A percentile compares a stretch with the other conserved stretches of the same genome.
phyloP scores from a whole-genome alignment of 2,329 filamentous ascomycete species.

The Aspergillus udagawae region DNA sequence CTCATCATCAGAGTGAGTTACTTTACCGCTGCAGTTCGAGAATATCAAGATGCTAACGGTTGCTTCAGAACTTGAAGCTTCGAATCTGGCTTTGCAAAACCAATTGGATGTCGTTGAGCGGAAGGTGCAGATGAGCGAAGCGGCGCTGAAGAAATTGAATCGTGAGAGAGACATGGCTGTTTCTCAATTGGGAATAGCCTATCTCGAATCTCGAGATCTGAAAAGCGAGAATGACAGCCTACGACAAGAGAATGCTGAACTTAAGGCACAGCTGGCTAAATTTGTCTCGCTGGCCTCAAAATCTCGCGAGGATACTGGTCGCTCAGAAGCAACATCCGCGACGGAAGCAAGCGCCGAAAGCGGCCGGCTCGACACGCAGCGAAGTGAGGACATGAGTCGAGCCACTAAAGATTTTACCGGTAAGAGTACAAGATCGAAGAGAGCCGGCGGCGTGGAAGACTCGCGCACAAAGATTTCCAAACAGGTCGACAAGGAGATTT shows the following conservation, averaged over 20 bases:
- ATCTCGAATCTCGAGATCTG: slow-evolving; percentile 47
- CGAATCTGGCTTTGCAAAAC: slow-evolving; percentile 52
- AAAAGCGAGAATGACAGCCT: slow-evolving; percentile 38
- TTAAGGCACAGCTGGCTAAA: slow-evolving; percentile 33
- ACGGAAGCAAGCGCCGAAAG: slow-evolving; percentile 25
- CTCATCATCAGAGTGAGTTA: slow-evolving; percentile 38
- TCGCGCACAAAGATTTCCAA: slow-evolving; percentile 28
- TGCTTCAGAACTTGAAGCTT: slow-evolving; percentile 46
- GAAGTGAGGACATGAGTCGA: slow-evolving; percentile 24
- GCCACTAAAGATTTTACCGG: slow-evolving; percentile 26
- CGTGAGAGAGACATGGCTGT: slow-evolving; percentile 56
- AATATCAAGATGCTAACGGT: slow-evolving; percentile 20
- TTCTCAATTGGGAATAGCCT: slow-evolving; percentile 55
- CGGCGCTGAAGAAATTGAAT: slow-evolving; percentile 51
- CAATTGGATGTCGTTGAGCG: slow-evolving; percentile 54
- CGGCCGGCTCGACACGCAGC: slow-evolving; percentile 30
- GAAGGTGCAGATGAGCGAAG: slow-evolving; percentile 52
- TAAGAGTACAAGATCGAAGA: slow-evolving; percentile 27
- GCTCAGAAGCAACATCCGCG: slow-evolving; percentile 22
- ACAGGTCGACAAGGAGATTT: slow-evolving; percentile 36
- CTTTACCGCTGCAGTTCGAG: slow-evolving; percentile 11
- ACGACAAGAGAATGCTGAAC: slow-evolving; percentile 35
- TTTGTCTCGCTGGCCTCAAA: slow-evolving; percentile 18
- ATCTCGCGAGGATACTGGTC: slow-evolving; percentile 24
- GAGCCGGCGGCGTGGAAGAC: slow-evolving; percentile 22